These are phyloP conservation scores for Miscanthus sacchariflorus DNA, from an alignment of 202 grass and related monocot species.

Conservation along the genomic window DNA sequence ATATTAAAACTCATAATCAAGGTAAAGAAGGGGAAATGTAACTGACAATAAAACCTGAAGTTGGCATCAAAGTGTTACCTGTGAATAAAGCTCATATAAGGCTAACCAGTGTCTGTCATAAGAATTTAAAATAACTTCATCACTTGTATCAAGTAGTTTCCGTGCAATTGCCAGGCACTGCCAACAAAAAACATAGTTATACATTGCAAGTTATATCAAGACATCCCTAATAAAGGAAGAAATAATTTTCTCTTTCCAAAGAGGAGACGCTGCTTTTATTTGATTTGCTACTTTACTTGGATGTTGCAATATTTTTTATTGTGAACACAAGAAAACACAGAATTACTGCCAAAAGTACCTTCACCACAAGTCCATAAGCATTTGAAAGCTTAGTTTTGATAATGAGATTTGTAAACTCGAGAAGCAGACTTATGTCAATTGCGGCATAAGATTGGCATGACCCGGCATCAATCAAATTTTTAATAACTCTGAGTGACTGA, in stretches of 20 bases:
- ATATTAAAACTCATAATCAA: constrained; percentile 50
- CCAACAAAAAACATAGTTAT: constrained; percentile 49
- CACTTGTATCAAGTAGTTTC: constrained; percentile 78
- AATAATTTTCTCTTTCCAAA: constrained; percentile 2
- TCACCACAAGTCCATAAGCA: constrained; percentile 70
- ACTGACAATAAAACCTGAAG: constrained; percentile 21
- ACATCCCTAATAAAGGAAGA: not conserved
- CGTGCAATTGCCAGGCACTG: constrained; percentile 78
- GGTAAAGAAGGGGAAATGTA: constrained; percentile 8
- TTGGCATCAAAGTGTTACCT: constrained; percentile 58
- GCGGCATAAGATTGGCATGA: constrained; percentile 61
- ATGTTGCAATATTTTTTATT: constrained; percentile 18
- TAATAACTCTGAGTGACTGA: constrained; percentile 83
- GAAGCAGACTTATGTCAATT: constrained; percentile 66
- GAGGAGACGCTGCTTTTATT: constrained; percentile 14
- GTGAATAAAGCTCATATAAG: constrained; percentile 82
- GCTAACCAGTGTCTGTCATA: constrained; percentile 71
- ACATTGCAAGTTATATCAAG: constrained; percentile 38
- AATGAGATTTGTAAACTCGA: constrained; percentile 77
- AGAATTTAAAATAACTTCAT: constrained; percentile 52
- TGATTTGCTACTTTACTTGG: constrained; percentile 34
- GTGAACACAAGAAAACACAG: constrained; percentile 8
- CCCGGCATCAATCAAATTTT: constrained; percentile 80
- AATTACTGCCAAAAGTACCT: constrained; percentile 58
- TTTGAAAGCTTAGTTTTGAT: constrained; percentile 72